phyloP scores from a whole-genome alignment of 805 yeast genomes.

The Starmera pachycereana region DNA sequence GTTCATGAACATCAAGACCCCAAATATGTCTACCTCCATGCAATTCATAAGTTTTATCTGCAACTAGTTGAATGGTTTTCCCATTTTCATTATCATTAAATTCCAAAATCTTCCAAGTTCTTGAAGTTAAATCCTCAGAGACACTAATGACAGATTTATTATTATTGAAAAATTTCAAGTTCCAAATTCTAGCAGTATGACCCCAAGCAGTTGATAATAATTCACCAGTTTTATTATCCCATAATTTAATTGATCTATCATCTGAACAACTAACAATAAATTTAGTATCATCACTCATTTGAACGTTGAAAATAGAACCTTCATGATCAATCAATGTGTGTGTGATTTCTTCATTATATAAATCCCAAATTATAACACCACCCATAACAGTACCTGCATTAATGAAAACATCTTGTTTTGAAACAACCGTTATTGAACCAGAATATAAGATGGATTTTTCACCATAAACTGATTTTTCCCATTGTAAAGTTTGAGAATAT shows the following conservation, averaged over 20 bases:
- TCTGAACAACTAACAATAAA: slow-evolving; percentile 79
- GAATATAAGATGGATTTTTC: slow-evolving; percentile 84
- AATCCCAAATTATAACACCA: slow-evolving; percentile 76
- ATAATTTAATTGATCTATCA: slow-evolving; percentile 78
- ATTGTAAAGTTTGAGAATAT: slow-evolving; percentile 17
- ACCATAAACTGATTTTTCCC: slow-evolving; percentile 31
- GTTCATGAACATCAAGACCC: slow-evolving; percentile 54
- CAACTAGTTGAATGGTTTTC: slow-evolving; percentile 8
- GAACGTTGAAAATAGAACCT: slow-evolving; percentile 85
- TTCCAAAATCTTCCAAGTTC: slow-evolving; percentile 54
- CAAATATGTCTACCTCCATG: slow-evolving; percentile 85
- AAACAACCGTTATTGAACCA: slow-evolving; percentile 53
- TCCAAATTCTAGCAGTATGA: slow-evolving; percentile 92
- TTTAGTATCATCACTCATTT: slow-evolving; percentile 43
- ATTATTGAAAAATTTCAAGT: slow-evolving; percentile 42
- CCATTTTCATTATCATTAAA: slow-evolving; percentile 2
- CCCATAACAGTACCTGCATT: slow-evolving; percentile 94
- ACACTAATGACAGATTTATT: slow-evolving; percentile 43
- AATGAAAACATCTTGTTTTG: slow-evolving; percentile 34
- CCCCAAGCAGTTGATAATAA: slow-evolving; percentile 87
- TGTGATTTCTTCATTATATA: slow-evolving; percentile 30
- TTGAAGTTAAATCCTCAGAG: slow-evolving; percentile 80
- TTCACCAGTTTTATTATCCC: slow-evolving; percentile 49
- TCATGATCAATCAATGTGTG: slow-evolving; percentile 66
- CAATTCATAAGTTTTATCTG: slow-evolving; percentile 40